Evolutionary conservation across 495 filamentous ascomycete species (phyloP), one percentile per base, ranked within the genome.

Genomic region (Thermochaetoides thermophila): DNA sequence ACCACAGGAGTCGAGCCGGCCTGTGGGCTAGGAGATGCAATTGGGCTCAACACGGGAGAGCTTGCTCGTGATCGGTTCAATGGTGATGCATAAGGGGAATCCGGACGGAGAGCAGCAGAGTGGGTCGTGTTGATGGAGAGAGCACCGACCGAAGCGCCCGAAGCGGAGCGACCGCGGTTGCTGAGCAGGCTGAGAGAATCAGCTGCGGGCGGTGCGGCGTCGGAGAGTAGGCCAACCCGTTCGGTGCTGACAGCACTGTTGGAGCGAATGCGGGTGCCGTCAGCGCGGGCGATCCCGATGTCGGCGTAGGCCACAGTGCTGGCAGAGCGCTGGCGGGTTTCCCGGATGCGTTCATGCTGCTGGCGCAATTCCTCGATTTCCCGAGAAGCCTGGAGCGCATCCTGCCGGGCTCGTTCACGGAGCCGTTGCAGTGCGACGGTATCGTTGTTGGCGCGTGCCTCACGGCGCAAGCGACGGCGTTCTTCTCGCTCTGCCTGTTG

Each of bases 291-390:
- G 30, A 91, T 70, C 19, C 89, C 89, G 8, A 96, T 52, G 7
- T 83, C 78, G 4, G 74, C 84, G 48, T 97, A 97, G 36, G 72
- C 75, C 10, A 95, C 89, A 37, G 73, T 80, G 28, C 81, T 80
- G 25, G 93, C 74, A 6, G 84, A 69, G 17, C 78, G 66, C 17
- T 85, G 76, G 6, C 83, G 71, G 27, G 74, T 71, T 11, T 59
- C 56, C 35, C 63, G 63, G 19, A 78, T 62, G 18, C 71, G 59
- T 18, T 76, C 76, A 41, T 84, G 76, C 36, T 80, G 73, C 3
- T 71, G 68, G 2, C 85, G 65, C 32, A 81, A 53, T 14, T 59
- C 55, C 4, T 68, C 65, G 20, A 71, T 55, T 30, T 52, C 46
- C 5, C 43, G 39, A 0, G 39, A 40, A 26, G 44, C 50, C 28